Evolutionary conservation across 306 rosid genomes (phyloP), one percentile per base, ranked within the genome.

Genomic region (Vigna radiata): DNA sequence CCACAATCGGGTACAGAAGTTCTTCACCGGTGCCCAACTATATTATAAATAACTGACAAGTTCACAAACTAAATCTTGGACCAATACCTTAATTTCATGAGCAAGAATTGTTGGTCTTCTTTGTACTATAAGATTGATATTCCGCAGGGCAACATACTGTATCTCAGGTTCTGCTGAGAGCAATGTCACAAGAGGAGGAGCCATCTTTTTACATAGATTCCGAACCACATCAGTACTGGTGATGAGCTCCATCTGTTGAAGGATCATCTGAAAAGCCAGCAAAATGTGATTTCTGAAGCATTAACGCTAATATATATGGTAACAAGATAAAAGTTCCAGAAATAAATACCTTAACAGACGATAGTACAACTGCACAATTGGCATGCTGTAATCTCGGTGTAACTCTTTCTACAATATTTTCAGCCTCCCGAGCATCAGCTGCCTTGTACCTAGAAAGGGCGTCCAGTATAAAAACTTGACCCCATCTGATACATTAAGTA

Each of bases 161-260:
- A 96, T 96, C 89, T 96, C 99, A 41, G 99, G 98, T 88, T 96
- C 99, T 76, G 99, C 97, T 43, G 99, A 92, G 58, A 96, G 94
- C 81, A 96, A 78, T 59, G 99, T 96, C 86, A 96, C 99, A 27
- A 96, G 99, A 68, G 99, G 99, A 83, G 99, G 99, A 78, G 99
- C 99, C 99, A 96, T 96, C 87, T 96, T 96, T 90, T 96, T 96
- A 87, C 99, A 96, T 79, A 96, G 99, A 90, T 92, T 96, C 81
- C 99, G 91, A 72, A 96, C 94, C 21, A 96, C 94, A 75, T 96
- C 99, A 68, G 99, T 88, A 83, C 99, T 92, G 65, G 94, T 87
- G 72, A 96, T 96, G 77, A 92, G 97, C 86, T 96, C 99, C 99
- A 96, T 92, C 91, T 92, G 99, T 85, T 92, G 99, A 84, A 96